Evolutionary conservation across 176 grass and related monocot species (phyloP).

Genomic region (Sorghum bicolor): DNA sequence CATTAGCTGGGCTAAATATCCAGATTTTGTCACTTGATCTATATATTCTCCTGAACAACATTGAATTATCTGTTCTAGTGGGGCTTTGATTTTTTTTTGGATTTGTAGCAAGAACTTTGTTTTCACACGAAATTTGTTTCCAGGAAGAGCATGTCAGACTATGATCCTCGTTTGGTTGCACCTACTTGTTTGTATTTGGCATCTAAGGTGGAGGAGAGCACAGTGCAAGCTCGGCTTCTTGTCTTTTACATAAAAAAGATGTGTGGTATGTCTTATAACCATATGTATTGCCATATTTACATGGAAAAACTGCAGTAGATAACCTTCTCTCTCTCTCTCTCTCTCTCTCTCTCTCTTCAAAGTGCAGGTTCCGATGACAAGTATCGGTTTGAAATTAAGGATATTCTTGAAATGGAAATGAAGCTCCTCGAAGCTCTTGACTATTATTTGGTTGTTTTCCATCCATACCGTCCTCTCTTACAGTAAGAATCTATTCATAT

Average conservation of each 20-base stretch:
- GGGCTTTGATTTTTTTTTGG: neutral
- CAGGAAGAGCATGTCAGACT: constrained; percentile 91
- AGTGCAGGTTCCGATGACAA: constrained; percentile 69
- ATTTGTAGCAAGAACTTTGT: neutral
- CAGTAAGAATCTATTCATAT: constrained; percentile 58
- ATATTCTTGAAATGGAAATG: constrained; percentile 99
- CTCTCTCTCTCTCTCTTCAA: neutral
- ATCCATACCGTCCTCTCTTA: constrained; percentile 89
- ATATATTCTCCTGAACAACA: neutral
- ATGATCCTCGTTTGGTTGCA: constrained; percentile 88
- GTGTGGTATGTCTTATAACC: constrained; percentile 46
- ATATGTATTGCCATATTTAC: neutral
- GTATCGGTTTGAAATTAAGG: constrained; percentile 97
- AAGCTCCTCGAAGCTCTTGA: constrained; percentile 96
- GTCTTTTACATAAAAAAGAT: constrained; percentile 99
- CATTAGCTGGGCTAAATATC: neutral
- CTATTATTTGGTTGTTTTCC: constrained; percentile 97
- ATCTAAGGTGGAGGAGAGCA: constrained; percentile 96
- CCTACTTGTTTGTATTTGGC: constrained; percentile 98
- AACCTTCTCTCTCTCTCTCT: neutral
- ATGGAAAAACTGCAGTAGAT: constrained; percentile 15
- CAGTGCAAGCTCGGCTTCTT: constrained; percentile 94
- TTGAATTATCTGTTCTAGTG: neutral
- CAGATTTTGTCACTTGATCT: neutral
- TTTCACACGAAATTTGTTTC: constrained; percentile 5